These are phyloP conservation scores for Chlamydomonas eustigma DNA, from an alignment of 139 green algal species.

Conservation along the genomic window DNA sequence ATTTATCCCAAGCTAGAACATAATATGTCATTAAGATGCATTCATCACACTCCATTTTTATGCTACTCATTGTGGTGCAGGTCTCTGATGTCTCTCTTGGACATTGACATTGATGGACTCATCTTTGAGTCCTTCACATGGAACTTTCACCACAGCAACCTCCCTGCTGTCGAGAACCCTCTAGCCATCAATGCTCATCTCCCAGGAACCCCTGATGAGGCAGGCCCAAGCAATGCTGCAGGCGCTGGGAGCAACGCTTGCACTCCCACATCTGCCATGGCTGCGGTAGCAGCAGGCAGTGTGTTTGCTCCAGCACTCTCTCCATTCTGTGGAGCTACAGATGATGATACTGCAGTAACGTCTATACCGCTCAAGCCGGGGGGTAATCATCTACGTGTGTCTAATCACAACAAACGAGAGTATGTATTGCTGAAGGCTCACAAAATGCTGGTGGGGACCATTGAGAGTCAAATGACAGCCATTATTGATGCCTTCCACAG, in stretches of 20 bases:
- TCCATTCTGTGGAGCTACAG: conserved; percentile 3
- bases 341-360: conserved; percentile 33
- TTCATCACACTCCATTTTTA: too few species aligned
- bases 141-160: conserved; percentile 48
- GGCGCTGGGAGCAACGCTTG: too few species aligned
- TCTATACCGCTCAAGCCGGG: conserved; percentile 52
- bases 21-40: too few species aligned
- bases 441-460: conserved; percentile 58
- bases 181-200: too few species aligned
- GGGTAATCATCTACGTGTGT: conserved; percentile 36
- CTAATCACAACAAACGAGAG: conserved; percentile 58
- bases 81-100: conserved; percentile 51
- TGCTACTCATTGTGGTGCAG: too few species aligned
- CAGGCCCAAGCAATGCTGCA: background rate
- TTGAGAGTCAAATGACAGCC: conserved; percentile 53
- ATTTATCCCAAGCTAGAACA: too few species aligned
- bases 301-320: background rate
- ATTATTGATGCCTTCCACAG: conserved; percentile 60
- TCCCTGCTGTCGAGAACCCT: background rate
- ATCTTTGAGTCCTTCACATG: conserved; percentile 61
- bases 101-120: conserved; percentile 59
- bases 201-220: background rate
- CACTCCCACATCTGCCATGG: background rate
- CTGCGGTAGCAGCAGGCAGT: background rate
- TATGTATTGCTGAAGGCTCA: conserved; percentile 63